phyloP scores from a whole-genome alignment of 106 monocot genomes.

The Agapanthus africanus region DNA sequence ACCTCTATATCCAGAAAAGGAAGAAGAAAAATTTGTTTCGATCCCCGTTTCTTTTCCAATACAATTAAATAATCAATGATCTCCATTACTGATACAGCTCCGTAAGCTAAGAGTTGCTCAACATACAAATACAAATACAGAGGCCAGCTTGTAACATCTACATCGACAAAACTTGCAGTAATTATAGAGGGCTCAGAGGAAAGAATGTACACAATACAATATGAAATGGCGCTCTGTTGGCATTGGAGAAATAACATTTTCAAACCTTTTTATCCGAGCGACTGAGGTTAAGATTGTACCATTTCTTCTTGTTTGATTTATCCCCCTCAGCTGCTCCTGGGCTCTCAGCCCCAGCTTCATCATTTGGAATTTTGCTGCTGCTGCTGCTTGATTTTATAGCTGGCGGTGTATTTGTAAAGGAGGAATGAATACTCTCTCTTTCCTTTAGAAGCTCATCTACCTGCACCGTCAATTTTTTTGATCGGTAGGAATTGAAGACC shows the following conservation, averaged over 20 bases:
- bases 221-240: too few relatives aligned
- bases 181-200: too few relatives aligned
- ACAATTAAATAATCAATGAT: too few relatives aligned
- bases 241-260: neutral
- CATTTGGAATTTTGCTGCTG: constrained; percentile 33
- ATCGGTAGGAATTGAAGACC: neutral
- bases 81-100: too few relatives aligned
- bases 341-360: constrained; percentile 27
- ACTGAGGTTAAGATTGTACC: constrained; percentile 31
- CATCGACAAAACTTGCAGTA: too few relatives aligned
- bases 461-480: constrained; percentile 21
- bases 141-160: too few relatives aligned
- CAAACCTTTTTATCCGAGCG: constrained; percentile 58
- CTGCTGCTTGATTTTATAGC: constrained; percentile 18
- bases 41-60: too few relatives aligned
- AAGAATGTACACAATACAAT: too few relatives aligned
- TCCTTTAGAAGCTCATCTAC: constrained; percentile 78
- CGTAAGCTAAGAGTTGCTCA: too few relatives aligned
- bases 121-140: too few relatives aligned
- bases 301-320: constrained; percentile 21
- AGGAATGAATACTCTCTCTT: constrained; percentile 73
- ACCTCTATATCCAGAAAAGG: too few relatives aligned
- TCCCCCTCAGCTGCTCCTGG: constrained; percentile 24
- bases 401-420: constrained; percentile 53
- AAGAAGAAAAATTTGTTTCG: too few relatives aligned